Percentiles rank a stretch among this genome's conserved stretches.
phyloP scores from a whole-genome alignment of 257 asterid genomes.

The Nicotiana benthamiana region DNA sequence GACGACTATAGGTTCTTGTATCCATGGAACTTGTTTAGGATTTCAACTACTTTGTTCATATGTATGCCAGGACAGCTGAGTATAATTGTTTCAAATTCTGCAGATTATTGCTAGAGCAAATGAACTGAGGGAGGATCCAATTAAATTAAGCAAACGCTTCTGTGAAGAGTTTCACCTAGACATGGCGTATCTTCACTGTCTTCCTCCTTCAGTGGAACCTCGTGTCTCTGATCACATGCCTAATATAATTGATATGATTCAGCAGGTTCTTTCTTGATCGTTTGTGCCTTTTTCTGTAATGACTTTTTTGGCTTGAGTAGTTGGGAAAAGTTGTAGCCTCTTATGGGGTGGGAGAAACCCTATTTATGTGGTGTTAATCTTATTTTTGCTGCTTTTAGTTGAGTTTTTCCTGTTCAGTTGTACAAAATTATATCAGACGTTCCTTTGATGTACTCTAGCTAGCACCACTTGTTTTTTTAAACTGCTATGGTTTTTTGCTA shows the following conservation, averaged over 20 bases:
- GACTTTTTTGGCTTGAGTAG: neutral
- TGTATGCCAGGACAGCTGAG: constrained; percentile 41
- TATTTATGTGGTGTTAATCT: neutral
- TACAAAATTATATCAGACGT: neutral
- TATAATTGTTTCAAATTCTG: constrained; percentile 52
- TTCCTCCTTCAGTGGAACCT: constrained; percentile 90
- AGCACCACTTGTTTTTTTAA: too few relatives aligned
- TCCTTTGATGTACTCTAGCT: neutral
- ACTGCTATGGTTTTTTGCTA: too few relatives aligned
- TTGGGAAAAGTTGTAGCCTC: neutral
- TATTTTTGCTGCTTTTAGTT: neutral
- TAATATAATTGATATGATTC: constrained; percentile 74
- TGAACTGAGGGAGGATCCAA: constrained; percentile 80
- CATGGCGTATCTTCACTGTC: constrained; percentile 69
- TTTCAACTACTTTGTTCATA: neutral
- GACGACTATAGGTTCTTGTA: too few relatives aligned
- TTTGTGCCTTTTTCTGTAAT: neutral
- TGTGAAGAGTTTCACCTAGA: constrained; percentile 88
- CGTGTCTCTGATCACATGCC: constrained; percentile 92
- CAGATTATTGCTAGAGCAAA: constrained; percentile 91
- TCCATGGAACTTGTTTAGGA: too few relatives aligned
- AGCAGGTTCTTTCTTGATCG: constrained; percentile 41
- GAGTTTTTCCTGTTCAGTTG: neutral
- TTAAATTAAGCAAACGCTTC: constrained; percentile 65
- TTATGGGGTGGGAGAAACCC: neutral